Evolutionary conservation across 2,329 filamentous ascomycete species (phyloP).

Genomic region (Arthrobotrys entomopaga): DNA sequence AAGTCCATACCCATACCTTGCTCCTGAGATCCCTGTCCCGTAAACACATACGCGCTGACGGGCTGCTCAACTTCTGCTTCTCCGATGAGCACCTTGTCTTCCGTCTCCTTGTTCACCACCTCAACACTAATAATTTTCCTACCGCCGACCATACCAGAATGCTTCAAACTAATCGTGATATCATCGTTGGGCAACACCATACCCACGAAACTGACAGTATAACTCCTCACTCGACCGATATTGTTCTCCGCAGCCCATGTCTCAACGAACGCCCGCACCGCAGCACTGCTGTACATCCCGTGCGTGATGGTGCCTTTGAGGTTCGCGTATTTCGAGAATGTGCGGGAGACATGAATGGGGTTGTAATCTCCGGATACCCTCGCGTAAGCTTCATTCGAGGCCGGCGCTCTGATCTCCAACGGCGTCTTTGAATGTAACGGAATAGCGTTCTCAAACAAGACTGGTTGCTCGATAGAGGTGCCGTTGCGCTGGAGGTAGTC

Average conservation of each 20-base stretch:
- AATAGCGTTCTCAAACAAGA: slow-evolving; percentile 97
- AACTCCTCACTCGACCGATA: slow-evolving; percentile 94
- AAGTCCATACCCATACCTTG: slow-evolving; percentile 99
- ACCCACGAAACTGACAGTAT: slow-evolving; percentile 94
- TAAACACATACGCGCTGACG: slow-evolving; percentile 96
- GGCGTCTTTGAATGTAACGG: slow-evolving; percentile 92
- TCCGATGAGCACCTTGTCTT: slow-evolving; percentile 93
- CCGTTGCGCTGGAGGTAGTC: slow-evolving; percentile 95
- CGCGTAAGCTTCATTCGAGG: slow-evolving; percentile 97
- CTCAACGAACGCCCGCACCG: slow-evolving; percentile 93
- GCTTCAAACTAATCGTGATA: slow-evolving; percentile 92
- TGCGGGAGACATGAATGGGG: slow-evolving; percentile 96
- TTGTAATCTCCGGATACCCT: slow-evolving; percentile 98
- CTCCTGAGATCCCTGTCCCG: slow-evolving; percentile 96
- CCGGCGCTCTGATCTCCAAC: slow-evolving; percentile 86
- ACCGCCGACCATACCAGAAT: slow-evolving; percentile 96
- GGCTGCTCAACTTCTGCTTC: slow-evolving; percentile 98
- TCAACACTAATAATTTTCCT: slow-evolving; percentile 99
- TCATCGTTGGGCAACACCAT: slow-evolving; percentile 98
- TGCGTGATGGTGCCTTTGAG: slow-evolving; percentile 97
- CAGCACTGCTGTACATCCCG: slow-evolving; percentile 98
- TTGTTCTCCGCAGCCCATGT: slow-evolving; percentile 99
- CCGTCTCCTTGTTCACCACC: slow-evolving; percentile 91
- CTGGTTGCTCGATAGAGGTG: slow-evolving; percentile 90
- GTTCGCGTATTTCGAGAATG: slow-evolving; percentile 95